Evolutionary conservation across 2,329 filamentous ascomycete species (phyloP), one percentile per base, ranked within the genome.

Genomic region (Monilinia polystroma): DNA sequence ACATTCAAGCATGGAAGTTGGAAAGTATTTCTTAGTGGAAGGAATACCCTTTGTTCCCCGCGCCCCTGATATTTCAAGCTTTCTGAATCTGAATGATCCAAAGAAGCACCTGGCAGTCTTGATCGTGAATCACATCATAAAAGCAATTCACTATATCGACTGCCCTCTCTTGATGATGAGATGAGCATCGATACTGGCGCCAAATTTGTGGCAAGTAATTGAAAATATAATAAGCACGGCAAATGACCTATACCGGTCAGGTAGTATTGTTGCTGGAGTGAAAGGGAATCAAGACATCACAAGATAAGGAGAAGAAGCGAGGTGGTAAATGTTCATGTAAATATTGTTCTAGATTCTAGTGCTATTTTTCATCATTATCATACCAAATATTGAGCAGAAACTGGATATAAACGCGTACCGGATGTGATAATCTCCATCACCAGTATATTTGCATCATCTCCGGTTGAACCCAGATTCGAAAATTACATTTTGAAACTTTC

Each of bases 81-180:
- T 26, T 20, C 32, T 4, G 23, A 35, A 51, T 26, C n/a, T 43
- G n/a, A 51, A 51, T 41, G 58, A 62, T 41, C 14, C n/a, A 20
- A 52, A 6, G 16, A 16, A 35, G 32, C 58, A 62, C 45, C 58
- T 51, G 58, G 26, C 32, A 47, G 35, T 52, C 29, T 41, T 5
- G 18, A 38, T 14, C n/a, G 47, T 62, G 58, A 62, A 62, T 62
- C 58, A 62, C 45, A 35, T 62, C 58, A 62, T 26, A 26, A 29
- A 51, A 51, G 8, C 11, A 38, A 62, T 62, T 62, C 58, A 62
- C 58, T 47, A 26, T 41, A 26, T 26, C n/a, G 6, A 52, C 11
- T n/a, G n/a, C 47, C 45, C 32, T 38, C 29, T 62, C 38, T 16
- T 38, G 14, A 51, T 1, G 8, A 41, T 29, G 6, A 26, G 45